Evolutionary conservation across 192 early-diverging fungal genomes (phyloP), one percentile per base, ranked within the genome.

Genomic region (Backusella circina): DNA sequence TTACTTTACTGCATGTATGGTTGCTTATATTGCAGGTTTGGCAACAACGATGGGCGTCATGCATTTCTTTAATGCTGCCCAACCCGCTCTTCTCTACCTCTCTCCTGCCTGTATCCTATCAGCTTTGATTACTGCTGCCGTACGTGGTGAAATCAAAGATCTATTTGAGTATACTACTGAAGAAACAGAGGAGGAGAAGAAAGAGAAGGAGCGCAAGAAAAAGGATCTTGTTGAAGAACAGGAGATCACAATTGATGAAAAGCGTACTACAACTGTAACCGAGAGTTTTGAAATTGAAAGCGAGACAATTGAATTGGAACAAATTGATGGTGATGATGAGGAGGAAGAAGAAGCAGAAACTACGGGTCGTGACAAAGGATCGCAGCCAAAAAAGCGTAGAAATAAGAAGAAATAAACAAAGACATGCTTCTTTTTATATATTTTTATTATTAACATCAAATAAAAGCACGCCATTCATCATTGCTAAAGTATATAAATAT

Each of bases 41-140:
- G 86, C 89, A 1, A 96, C 94, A 6, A 98, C 97, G 7, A 92
- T 99, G 44, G 84, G 86, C 15, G 94, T 99, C 15, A 96, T 99
- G 95, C 97, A 99, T 78, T 88, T 88, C 28, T 99, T 98, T 87
- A 88, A 97, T 80, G 93, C 95, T 13, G 97, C 97, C 5, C 97
- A 99, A 88, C 97, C 97, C 4, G 97, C 97, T 6, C 85, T 99
- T 9, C 86, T 99, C 57, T 99, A 99, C 75, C 90, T 99, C 51
- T 98, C 97, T 2, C 97, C 97, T 0, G 97, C 97, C 1, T 99
- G 97, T 77, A 98, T 95, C 67, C 70, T 98, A 6, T 95, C 96
- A 5, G 90, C 91, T 3, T 75, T 98, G 28, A 30, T 90, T 5
- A 90, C 87, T 13, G 93, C 88, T 8, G 66, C 83, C 31, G 74